A percentile compares a stretch with the other conserved stretches of the same genome.
These are phyloP conservation scores for Groenewaldozyma salmanticensis DNA, from an alignment of 805 yeast species.

Conservation along the genomic window DNA sequence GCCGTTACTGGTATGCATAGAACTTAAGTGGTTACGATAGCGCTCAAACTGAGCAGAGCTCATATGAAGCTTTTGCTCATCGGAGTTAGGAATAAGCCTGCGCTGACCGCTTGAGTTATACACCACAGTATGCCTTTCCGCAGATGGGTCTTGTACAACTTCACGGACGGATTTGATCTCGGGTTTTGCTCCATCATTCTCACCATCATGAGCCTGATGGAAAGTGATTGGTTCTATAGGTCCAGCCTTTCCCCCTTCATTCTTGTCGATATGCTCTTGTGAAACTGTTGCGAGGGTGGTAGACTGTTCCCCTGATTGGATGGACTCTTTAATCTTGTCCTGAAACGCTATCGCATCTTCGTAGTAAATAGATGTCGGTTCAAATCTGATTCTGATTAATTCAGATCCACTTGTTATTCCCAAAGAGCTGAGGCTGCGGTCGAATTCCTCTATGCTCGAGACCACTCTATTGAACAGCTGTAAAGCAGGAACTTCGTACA, in stretches of 20 bases:
- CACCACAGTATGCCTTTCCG: not conserved
- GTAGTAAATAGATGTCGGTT: conserved; percentile 7
- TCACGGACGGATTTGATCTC: not conserved
- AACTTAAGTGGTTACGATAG: conserved; percentile 42
- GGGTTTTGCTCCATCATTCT: not conserved
- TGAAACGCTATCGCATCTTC: conserved; percentile 11
- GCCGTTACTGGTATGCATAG: conserved; percentile 32
- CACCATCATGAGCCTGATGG: not conserved
- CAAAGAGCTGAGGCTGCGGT: conserved; percentile 10
- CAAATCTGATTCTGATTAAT: conserved; percentile 16
- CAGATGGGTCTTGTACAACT: not conserved
- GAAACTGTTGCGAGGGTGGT: not conserved
- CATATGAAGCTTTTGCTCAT: conserved; percentile 35
- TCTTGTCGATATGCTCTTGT: not conserved
- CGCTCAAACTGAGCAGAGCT: conserved; percentile 43
- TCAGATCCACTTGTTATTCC: conserved; percentile 16
- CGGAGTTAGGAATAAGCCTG: conserved; percentile 20
- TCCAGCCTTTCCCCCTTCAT: not conserved
- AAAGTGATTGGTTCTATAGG: not conserved
- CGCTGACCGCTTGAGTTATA: conserved; percentile 8
- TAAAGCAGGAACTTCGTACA: conserved; percentile 16
- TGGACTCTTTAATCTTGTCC: too few relatives aligned
- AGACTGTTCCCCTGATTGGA: conserved; percentile 1
- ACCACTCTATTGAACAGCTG: conserved; percentile 14
- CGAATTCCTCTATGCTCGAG: conserved; percentile 12